phyloP scores from a whole-genome alignment of 345 rosid species.

The Sonneratia alba region DNA sequence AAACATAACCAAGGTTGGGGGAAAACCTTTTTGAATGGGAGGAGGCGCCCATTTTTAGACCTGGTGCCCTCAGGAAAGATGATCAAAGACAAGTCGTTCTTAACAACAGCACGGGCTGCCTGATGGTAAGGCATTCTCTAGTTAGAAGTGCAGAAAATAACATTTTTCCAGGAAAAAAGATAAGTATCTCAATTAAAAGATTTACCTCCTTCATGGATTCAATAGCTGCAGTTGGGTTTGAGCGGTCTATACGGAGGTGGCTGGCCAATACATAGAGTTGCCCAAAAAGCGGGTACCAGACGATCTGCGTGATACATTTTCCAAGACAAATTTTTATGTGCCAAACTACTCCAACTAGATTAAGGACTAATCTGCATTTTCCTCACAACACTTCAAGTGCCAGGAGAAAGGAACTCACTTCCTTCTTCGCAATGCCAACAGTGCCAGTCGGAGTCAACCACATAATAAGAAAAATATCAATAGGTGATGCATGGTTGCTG shows the following conservation, averaged over 20 bases:
- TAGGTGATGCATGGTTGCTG: slow-evolving; percentile 51
- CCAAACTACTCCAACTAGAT: neutral
- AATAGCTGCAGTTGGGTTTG: slow-evolving; percentile 35
- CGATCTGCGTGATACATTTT: slow-evolving; percentile 23
- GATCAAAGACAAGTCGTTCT: slow-evolving; percentile 32
- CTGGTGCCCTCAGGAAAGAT: slow-evolving; percentile 59
- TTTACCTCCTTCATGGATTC: slow-evolving; percentile 42
- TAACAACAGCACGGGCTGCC: slow-evolving; percentile 17
- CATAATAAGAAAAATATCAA: slow-evolving; percentile 43
- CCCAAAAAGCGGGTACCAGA: slow-evolving; percentile 50
- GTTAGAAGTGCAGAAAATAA: neutral
- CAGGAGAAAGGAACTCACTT: slow-evolving; percentile 17
- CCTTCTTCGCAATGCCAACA: slow-evolving; percentile 50
- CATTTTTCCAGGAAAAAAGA: neutral
- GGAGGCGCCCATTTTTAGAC: slow-evolving; percentile 40
- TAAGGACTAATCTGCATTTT: slow-evolving; percentile 1
- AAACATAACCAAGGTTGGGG: neutral
- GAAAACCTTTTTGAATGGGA: slow-evolving; percentile 45
- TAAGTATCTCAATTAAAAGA: neutral
- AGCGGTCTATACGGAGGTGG: slow-evolving; percentile 47
- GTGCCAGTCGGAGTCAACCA: slow-evolving; percentile 51
- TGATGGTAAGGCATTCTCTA: neutral
- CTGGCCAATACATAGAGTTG: slow-evolving; percentile 44
- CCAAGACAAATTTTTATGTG: neutral
- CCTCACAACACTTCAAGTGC: neutral